Base-by-base conservation (phyloP, 352 stramenopile genomes). In the Phytophthora chlamydospora region DNA sequence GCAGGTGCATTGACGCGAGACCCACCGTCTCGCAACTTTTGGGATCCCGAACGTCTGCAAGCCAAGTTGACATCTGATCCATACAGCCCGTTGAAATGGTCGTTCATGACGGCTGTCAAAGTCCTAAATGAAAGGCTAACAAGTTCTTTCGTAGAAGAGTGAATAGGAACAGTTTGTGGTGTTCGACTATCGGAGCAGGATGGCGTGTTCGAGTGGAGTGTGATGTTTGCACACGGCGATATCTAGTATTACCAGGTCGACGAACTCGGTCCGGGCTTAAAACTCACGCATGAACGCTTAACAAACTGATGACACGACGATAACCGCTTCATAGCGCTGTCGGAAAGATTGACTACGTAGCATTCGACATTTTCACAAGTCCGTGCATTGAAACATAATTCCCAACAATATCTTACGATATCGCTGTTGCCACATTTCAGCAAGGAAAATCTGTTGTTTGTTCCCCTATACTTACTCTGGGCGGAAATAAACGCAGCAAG, bases 131-230 rank as follows among this genome's bases (percentile, higher is more conserved):
- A 50, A 50, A 14, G 43, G n/a, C 7, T 3, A 24, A 24, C 21
- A 24, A 5, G 13, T 11, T 38, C 29, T 4, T 36, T n/a, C 36
- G 3, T 38, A 8, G 43, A 50, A 27, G 27, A 50, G 19, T 4
- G 27, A 14, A 38, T 50, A 24, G 14, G 43, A 2, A 50, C 43
- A 38, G 29, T 50, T 27, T 21, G 24, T 13, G 43, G 43, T 24
- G 27, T 50, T 38, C 24, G 14, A 8, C 11, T 50, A 4, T 50
- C 43, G 2, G 43, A 39, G 6, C 27, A 50, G 19, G 6, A 12
- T 24, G 43, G 43, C 2, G 43, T 50, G 27, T 50, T 27, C 27
- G 43, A 50, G 24, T 50, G 27, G 43, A 50, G 43, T 27, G 43
- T 50, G 11, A 21, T 27, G 5, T 50, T 50, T 13, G 43, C 24